Conservation (phyloP, 495 filamentous ascomycete species). For the Trichoderma erinaceum region DNA sequence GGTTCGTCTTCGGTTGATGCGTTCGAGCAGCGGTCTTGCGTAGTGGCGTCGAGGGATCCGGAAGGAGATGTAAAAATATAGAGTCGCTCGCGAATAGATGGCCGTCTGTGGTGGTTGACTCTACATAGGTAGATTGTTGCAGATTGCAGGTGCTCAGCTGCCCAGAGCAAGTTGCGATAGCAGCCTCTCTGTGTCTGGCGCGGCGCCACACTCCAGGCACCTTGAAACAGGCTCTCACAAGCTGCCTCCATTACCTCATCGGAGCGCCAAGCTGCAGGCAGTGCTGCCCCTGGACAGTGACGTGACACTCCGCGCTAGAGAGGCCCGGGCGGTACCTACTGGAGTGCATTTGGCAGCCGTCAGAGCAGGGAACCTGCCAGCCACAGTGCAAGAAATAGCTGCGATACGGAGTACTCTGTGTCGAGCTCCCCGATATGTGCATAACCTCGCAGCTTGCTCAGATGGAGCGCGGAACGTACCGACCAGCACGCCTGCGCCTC, state of each 20-base stretch:
- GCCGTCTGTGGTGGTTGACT: too few relatives aligned
- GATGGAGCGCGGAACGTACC: too few relatives aligned
- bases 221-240: background rate
- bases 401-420: background rate
- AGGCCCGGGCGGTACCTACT: too few relatives aligned
- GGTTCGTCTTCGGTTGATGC: background rate
- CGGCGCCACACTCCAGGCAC: conserved; percentile 4
- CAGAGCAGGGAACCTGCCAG: background rate
- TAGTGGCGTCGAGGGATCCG: background rate
- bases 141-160: too few relatives aligned
- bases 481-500: too few relatives aligned
- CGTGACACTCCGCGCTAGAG: background rate
- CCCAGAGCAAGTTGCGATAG: too few relatives aligned
- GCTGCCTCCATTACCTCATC: background rate
- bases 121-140: too few relatives aligned
- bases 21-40: background rate
- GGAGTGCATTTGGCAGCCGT: background rate
- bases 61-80: background rate
- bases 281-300: conserved; percentile 9
- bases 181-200: too few relatives aligned
- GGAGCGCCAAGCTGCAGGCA: background rate
- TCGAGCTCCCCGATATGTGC: too few relatives aligned
- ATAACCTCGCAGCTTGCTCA: too few relatives aligned
- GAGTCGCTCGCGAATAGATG: too few relatives aligned
- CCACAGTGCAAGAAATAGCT: background rate